Evolutionary conservation across 305 asterid genomes (phyloP), one percentile per base, ranked within the genome.

Genomic region (Fraxinus baroniana): DNA sequence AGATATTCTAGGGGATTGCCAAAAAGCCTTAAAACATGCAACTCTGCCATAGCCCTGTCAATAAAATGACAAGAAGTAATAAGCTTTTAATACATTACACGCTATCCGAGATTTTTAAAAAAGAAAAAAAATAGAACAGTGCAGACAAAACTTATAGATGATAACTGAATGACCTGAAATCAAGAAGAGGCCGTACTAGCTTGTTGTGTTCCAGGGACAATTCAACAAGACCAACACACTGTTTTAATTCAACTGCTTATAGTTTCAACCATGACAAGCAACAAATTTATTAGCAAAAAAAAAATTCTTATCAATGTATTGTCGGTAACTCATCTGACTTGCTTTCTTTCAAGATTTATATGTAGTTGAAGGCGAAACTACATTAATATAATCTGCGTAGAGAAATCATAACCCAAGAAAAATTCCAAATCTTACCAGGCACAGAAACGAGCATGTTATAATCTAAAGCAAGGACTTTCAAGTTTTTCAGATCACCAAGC

Each of bases 151-250:
- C 66, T 74, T 39, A 78, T 18, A 44, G 52, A 44, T 44, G 52
- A 84, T 77, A 84, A 84, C 82, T 75, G 74, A 85, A 84, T 87
- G 92, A 97, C 99, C 99, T 97, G 98, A 95, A 97, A 91, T 97
- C 98, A 62, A 97, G 97, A 86, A 95, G 94, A 78, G 99, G 99
- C 46, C 98, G 93, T 79, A 97, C 97, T 88, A 97, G 90, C 95
- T 95, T 97, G 94, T 97, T 97, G 93, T 97, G 98, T 86, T 95
- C 99, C 93, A 97, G 89, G 68, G 99, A 97, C 90, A 97, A 88
- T 87, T 97, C 99, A 80, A 97, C 90, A 77, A 97, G 93, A 85
- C 92, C 92, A 82, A 93, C 87, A 70, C 99, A 95, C 87, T 91
- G 94, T 82, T 93, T 93, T 81, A 97, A 84, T 85, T 97, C 99